Evolutionary conservation across 805 yeast genomes (phyloP), one percentile per base, ranked within the genome.

Genomic region (Debaryomyces prosopidis): DNA sequence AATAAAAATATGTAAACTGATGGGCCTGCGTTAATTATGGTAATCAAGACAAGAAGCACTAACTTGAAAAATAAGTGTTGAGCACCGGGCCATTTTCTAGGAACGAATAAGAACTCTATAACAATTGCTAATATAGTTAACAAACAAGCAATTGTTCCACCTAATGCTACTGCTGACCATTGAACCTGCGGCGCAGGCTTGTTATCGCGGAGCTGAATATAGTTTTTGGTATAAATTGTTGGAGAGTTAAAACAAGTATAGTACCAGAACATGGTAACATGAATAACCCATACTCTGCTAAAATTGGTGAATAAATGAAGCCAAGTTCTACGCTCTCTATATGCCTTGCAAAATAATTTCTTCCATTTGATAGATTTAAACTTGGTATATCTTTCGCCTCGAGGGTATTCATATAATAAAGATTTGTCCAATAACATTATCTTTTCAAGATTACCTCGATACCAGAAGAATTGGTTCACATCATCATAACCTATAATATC

Each of bases 401-500:
- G 57, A 0, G 67, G 60, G 5, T 66, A 32, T 32, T 59, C 60
- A 27, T 63, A 44, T 1, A 77, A 48, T 7, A 42, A 47, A 6
- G 59, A 46, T 0, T 71, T 73, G 45, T 74, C 73, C 1, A 51
- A 38, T 6, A 76, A 53, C 23, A 45, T 50, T 14, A 79, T 59
- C 33, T 60, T 57, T 14, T 53, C 42, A 4, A 77, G 50, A 12
- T 73, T 70, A 39, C 66, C 54, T 2, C 65, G 60, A 46, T 68
- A 69, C 82, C 83, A 79, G 46, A 79, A 79, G 15, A 71, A 61
- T 50, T 76, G 82, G 51, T 79, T 78, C 32, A 77, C 59, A 51
- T 79, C 83, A 55, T 79, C 83, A 52, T 85, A 63, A 50, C 87
- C 77, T 62, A 82, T 59, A 60, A 83, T 71, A 52, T 77, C 61